phyloP scores from a whole-genome alignment of 306 rosid genomes.

The Purshia tridentata region DNA sequence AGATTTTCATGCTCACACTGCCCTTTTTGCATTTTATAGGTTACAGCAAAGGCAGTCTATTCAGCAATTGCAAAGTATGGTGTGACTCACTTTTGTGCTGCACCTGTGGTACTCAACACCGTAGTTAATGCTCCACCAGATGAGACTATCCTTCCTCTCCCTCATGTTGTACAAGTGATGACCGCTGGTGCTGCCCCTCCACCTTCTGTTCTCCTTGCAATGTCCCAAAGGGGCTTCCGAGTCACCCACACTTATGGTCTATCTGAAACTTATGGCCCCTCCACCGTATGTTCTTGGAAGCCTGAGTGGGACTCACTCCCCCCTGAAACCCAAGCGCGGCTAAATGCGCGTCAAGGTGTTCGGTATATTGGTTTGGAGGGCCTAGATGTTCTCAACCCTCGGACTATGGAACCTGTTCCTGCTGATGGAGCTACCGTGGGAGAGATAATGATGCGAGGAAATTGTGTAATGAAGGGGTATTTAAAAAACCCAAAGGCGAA shows the following conservation, averaged over 20 bases:
- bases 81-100: conserved; percentile 94
- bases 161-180: conserved; percentile 67
- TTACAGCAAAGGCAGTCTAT: conserved; percentile 70
- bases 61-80: conserved; percentile 67
- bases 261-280: conserved; percentile 89
- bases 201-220: conserved; percentile 66
- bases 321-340: conserved; percentile 51
- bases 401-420: conserved; percentile 72
- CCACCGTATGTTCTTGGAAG: conserved; percentile 88
- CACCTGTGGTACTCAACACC: conserved; percentile 88
- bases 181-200: conserved; percentile 99
- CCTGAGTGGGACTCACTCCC: conserved; percentile 90
- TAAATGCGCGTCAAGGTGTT: conserved; percentile 90
- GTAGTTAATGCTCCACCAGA: conserved; percentile 67
- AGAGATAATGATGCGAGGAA: conserved; percentile 88
- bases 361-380: conserved; percentile 71
- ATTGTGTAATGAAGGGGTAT: conserved; percentile 87
- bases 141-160: conserved; percentile 83
- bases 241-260: conserved; percentile 90
- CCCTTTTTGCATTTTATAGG: conserved; percentile 41
- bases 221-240: conserved; percentile 73
- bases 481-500: conserved; percentile 82
- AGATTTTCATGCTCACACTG: not conserved
- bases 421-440: conserved; percentile 78
- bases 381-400: conserved; percentile 57